These are phyloP conservation scores for Ceratobasidium sp. DNA, from an alignment of 1,284 basidiomycete species.

Conservation along the genomic window DNA sequence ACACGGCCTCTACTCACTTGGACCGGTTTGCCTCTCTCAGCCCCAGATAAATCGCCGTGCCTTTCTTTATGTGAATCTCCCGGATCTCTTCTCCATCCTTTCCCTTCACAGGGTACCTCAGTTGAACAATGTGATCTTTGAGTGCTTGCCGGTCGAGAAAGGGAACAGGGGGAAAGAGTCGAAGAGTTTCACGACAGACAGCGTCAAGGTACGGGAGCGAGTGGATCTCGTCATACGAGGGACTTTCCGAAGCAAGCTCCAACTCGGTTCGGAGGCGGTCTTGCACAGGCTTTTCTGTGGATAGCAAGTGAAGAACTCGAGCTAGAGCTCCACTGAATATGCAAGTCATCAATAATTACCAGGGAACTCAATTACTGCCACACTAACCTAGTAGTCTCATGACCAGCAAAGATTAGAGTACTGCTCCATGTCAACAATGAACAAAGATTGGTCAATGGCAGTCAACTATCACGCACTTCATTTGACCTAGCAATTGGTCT, in stretches of 20 bases:
- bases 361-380: background rate
- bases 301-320: constrained; percentile 4
- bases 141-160: background rate
- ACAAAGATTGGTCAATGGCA: background rate
- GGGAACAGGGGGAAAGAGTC: constrained; percentile 1
- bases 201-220: constrained; percentile 17
- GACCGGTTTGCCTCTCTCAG: constrained; percentile 14
- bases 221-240: constrained; percentile 14
- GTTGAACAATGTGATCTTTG: constrained; percentile 9
- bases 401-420: background rate
- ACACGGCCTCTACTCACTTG: constrained; percentile 9
- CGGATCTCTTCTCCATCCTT: constrained; percentile 4
- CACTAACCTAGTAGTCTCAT: background rate
- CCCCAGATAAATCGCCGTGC: constrained; percentile 11
- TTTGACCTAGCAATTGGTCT: constrained; percentile 21
- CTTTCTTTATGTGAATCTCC: constrained; percentile 8
- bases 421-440: background rate
- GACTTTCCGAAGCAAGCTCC: background rate
- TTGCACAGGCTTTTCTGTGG: background rate
- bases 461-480: constrained; percentile 1
- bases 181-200: constrained; percentile 18
- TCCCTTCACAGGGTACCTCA: constrained; percentile 4
- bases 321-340: constrained; percentile 16
- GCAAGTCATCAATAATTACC: background rate
- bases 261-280: constrained; percentile 6